Evolutionary conservation across 139 green algal species (phyloP).

Genomic region (Picocystis salinarum): DNA sequence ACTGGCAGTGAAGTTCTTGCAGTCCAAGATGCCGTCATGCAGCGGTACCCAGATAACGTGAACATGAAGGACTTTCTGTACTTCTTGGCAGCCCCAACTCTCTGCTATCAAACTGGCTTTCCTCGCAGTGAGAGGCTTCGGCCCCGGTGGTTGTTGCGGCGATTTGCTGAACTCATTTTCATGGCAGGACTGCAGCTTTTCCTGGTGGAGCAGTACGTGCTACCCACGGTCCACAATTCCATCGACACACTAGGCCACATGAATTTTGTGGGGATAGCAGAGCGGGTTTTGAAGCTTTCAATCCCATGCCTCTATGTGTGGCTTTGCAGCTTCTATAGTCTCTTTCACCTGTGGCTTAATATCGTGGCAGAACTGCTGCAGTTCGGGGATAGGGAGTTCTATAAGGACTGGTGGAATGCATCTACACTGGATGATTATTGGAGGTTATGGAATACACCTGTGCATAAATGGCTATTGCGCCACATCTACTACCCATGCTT

Average conservation of each 20-base stretch:
- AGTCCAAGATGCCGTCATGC: background rate
- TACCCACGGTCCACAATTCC: background rate
- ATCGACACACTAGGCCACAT: too few relatives aligned
- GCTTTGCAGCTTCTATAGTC: slow-evolving; percentile 55
- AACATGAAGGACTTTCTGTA: slow-evolving; percentile 39
- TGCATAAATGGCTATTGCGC: slow-evolving; percentile 83
- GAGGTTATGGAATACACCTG: slow-evolving; percentile 82
- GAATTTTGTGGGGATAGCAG: slow-evolving; percentile 39
- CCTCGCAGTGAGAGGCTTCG: slow-evolving; percentile 15
- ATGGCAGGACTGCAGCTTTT: slow-evolving; percentile 35
- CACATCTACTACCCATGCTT: slow-evolving; percentile 71
- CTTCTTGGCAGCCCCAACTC: slow-evolving; percentile 56
- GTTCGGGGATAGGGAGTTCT: slow-evolving; percentile 90
- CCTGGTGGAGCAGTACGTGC: slow-evolving; percentile 19
- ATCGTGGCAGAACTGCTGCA: slow-evolving; percentile 62
- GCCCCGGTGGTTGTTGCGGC: slow-evolving; percentile 28
- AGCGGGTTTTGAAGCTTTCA: slow-evolving; percentile 77
- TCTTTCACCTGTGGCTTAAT: slow-evolving; percentile 53
- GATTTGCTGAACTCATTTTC: slow-evolving; percentile 22
- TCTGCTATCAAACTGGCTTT: slow-evolving; percentile 50
- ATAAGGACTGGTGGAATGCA: slow-evolving; percentile 92
- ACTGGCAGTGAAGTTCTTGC: too few relatives aligned
- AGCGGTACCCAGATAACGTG: slow-evolving; percentile 56
- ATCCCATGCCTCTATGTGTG: slow-evolving; percentile 80
- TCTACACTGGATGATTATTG: slow-evolving; percentile 76